A percentile compares a stretch with the other conserved stretches of the same genome.
These are phyloP conservation scores for Suhomyces bokatorum DNA, from an alignment of 1,139 yeast genomes.

Conservation along the genomic window DNA sequence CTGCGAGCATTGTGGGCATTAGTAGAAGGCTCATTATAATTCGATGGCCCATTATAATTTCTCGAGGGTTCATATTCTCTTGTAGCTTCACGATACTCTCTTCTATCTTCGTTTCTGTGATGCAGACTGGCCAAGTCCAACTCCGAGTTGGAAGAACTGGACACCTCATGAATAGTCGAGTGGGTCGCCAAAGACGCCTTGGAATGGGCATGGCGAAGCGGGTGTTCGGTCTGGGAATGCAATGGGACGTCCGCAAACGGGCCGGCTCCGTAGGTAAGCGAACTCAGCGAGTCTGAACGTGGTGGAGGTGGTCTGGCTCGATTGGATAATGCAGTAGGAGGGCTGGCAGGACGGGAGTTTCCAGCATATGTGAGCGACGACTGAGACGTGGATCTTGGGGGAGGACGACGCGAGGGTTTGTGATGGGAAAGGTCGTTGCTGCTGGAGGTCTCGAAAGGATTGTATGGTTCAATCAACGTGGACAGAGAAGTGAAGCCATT, in stretches of 20 bases:
- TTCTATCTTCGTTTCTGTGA: background rate
- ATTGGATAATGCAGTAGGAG: background rate
- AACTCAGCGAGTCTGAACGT: conserved; percentile 12
- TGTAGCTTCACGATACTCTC: background rate
- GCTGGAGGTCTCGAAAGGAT: background rate
- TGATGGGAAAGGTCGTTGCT: conserved; percentile 1
- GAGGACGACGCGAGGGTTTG: background rate
- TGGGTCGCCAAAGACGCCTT: background rate
- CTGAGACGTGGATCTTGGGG: conserved; percentile 6
- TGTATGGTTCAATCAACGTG: conserved; percentile 1
- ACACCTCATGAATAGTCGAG: background rate
- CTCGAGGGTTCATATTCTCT: background rate
- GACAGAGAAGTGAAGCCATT: background rate
- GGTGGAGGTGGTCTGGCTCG: conserved; percentile 1
- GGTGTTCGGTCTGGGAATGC: background rate
- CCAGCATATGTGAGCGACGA: conserved; percentile 5
- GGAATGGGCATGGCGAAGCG: background rate
- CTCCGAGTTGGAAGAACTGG: background rate
- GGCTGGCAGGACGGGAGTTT: background rate
- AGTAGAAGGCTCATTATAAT: too few relatives aligned
- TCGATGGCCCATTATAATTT: too few relatives aligned
- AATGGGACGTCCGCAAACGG: conserved; percentile 3
- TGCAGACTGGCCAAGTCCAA: background rate
- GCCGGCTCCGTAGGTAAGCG: conserved; percentile 8
- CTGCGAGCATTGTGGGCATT: background rate